phyloP scores from a whole-genome alignment of 169 alveolate species.

The Plasmodium yoelii region DNA sequence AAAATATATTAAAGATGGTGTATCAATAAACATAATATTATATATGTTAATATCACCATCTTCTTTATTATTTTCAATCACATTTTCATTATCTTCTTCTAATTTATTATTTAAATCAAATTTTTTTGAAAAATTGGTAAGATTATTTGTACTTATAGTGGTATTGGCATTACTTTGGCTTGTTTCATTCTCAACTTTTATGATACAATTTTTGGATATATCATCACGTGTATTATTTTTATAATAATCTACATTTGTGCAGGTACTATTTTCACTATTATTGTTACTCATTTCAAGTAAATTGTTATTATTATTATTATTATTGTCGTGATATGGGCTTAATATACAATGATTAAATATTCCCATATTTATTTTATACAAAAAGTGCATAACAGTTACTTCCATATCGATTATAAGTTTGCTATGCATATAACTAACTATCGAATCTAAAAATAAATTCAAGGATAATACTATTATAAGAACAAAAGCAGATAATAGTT shows the following conservation, averaged over 20 bases:
- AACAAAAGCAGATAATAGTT: not conserved
- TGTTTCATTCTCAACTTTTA: not conserved
- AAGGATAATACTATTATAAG: slow-evolving; percentile 9
- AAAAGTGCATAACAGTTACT: slow-evolving; percentile 26
- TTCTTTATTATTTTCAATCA: not conserved
- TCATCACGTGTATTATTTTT: slow-evolving; percentile 1
- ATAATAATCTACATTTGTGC: not conserved
- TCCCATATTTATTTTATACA: slow-evolving; percentile 34
- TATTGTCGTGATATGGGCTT: not conserved
- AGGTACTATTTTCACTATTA: not conserved
- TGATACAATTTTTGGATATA: not conserved
- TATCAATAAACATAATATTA: slow-evolving; percentile 70
- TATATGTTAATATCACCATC: slow-evolving; percentile 37
- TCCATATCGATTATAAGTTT: slow-evolving; percentile 28
- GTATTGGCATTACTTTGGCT: not conserved
- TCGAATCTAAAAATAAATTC: slow-evolving; percentile 23
- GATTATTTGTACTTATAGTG: not conserved
- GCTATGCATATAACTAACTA: not conserved
- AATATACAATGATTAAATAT: not conserved
- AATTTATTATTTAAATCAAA: not conserved
- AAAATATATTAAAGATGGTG: slow-evolving; percentile 35
- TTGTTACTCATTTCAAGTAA: not conserved
- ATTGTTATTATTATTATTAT: not conserved
- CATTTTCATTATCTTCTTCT: not conserved
- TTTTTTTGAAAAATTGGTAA: not conserved